Percentiles rank a stretch among this genome's conserved stretches.
Evolutionary conservation across 371 early-diverging fungal genomes (phyloP).

Genomic region (Apophysomyces ossiformis): DNA sequence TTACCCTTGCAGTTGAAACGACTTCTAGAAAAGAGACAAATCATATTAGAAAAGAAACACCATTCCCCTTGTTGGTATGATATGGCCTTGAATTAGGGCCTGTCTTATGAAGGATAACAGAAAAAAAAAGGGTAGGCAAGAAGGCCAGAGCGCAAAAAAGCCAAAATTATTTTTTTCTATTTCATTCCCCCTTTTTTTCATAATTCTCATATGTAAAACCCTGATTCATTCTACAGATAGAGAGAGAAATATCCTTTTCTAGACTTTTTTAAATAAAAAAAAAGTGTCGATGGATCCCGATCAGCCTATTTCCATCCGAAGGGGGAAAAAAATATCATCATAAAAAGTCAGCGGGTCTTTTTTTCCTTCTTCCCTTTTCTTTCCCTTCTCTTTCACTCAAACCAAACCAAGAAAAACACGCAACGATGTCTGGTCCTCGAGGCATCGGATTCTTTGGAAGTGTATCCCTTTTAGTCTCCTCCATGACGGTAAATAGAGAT

Average conservation of each 20-base stretch:
- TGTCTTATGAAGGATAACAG: background rate
- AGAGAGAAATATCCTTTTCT: no score
- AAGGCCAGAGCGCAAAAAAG: background rate
- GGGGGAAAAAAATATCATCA: background rate
- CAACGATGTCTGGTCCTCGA: background rate
- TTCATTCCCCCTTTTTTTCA: no score
- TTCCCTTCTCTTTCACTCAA: conserved; percentile 6
- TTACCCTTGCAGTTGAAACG: no score
- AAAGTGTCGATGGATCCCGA: background rate
- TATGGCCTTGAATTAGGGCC: background rate
- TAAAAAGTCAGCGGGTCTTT: background rate
- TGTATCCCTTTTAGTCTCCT: conserved; percentile 43
- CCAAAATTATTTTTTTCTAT: background rate
- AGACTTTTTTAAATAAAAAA: background rate
- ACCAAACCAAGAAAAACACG: no score
- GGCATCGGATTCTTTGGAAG: conserved; percentile 43
- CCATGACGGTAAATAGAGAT: conserved; percentile 39
- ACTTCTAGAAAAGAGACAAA: background rate
- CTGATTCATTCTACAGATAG: no score
- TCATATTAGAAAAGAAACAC: background rate
- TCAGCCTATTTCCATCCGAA: conserved; percentile 10
- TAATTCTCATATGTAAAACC: no score
- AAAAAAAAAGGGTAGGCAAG: background rate
- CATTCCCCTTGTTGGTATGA: background rate
- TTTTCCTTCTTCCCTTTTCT: background rate